phyloP scores from a whole-genome alignment of 176 grass and related monocot genomes.

The Avena eriantha region DNA sequence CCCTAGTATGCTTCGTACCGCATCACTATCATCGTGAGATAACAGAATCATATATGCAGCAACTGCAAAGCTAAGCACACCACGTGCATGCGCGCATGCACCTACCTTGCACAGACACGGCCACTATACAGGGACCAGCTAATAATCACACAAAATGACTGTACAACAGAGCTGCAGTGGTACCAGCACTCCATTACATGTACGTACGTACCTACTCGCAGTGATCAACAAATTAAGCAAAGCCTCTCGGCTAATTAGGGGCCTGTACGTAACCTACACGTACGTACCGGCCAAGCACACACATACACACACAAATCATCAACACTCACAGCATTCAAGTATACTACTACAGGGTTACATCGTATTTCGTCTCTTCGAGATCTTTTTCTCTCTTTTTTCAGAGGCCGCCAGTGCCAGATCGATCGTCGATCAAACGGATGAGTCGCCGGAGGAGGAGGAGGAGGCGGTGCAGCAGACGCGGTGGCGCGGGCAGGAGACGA shows the following conservation, averaged over 20 bases:
- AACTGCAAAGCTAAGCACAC: conserved; percentile 33
- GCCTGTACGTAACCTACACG: conserved; percentile 29
- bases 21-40: not conserved
- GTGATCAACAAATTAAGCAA: conserved; percentile 29
- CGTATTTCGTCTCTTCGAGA: conserved; percentile 8
- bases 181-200: not conserved
- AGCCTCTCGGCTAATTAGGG: conserved; percentile 45
- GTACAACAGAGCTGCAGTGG: not conserved
- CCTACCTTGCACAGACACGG: conserved; percentile 1
- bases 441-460: not conserved
- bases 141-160: conserved; percentile 27
- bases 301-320: not conserved
- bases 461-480: conserved; percentile 45
- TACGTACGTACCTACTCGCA: not conserved
- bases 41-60: not conserved
- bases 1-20: too few species aligned
- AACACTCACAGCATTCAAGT: conserved; percentile 33
- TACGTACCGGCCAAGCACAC: conserved; percentile 22
- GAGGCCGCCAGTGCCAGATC: too few species aligned
- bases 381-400: not conserved
- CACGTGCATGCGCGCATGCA: conserved; percentile 42
- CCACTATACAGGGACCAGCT: not conserved
- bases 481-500: conserved; percentile 95
- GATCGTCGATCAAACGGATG: too few species aligned
- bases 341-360: conserved; percentile 36